These are phyloP conservation scores for Erodium chrysanthum DNA, from an alignment of 441 rosid genomes.

Conservation along the genomic window DNA sequence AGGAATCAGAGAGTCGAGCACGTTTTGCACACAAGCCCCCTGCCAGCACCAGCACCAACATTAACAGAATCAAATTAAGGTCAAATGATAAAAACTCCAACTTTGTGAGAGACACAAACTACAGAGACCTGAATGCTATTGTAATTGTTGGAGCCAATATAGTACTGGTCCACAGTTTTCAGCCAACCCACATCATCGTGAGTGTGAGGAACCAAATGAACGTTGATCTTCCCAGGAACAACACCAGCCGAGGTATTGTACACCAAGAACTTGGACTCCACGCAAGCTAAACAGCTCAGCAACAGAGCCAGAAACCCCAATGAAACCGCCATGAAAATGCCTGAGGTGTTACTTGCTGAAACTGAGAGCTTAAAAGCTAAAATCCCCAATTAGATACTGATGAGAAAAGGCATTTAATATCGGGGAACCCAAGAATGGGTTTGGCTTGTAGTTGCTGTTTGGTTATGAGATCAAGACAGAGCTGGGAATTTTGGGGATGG, in stretches of 20 bases:
- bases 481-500: neutral
- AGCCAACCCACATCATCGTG: constrained; percentile 99
- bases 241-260: constrained; percentile 79
- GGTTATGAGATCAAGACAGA: constrained; percentile 5
- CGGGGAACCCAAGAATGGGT: constrained; percentile 7
- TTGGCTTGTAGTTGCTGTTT: constrained; percentile 6
- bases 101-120: neutral
- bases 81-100: neutral
- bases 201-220: constrained; percentile 86
- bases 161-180: constrained; percentile 95
- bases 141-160: constrained; percentile 96
- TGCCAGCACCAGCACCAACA: constrained; percentile 12
- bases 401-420: neutral
- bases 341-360: neutral
- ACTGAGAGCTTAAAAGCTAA: neutral
- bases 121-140: constrained; percentile 78
- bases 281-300: constrained; percentile 26
- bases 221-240: constrained; percentile 77
- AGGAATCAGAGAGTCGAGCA: constrained; percentile 79
- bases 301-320: constrained; percentile 20
- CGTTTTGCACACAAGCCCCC: constrained; percentile 96
- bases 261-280: constrained; percentile 55
- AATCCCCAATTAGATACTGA: neutral
- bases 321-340: constrained; percentile 28
- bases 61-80: constrained; percentile 3